Evolutionary conservation across 176 grass and related monocot species (phyloP).

Genomic region (Bromus sterilis): DNA sequence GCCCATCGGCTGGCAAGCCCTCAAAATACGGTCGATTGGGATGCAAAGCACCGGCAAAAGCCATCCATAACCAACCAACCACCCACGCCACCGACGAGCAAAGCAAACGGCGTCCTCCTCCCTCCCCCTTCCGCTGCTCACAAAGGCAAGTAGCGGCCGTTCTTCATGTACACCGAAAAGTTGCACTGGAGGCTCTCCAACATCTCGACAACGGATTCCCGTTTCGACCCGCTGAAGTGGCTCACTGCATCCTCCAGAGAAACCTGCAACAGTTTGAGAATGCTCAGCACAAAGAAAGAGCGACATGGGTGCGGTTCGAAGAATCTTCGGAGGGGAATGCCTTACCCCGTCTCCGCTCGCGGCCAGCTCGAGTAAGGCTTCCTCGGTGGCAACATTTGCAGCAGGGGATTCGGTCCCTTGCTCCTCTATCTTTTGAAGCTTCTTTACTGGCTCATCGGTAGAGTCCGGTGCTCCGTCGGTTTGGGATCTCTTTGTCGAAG

Average conservation of each 20-base stretch:
- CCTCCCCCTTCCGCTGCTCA: slow-evolving; percentile 8
- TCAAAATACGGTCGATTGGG: not conserved
- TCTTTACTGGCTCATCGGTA: slow-evolving; percentile 33
- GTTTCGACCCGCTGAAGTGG: slow-evolving; percentile 49
- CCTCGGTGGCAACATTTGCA: slow-evolving; percentile 24
- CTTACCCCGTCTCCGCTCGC: slow-evolving; percentile 49
- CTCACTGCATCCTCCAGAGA: slow-evolving; percentile 38
- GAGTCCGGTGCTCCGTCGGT: not conserved
- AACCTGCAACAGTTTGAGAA: slow-evolving; percentile 42
- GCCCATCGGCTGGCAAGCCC: not conserved
- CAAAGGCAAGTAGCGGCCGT: slow-evolving; percentile 54
- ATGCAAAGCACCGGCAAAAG: not conserved
- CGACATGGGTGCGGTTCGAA: not conserved
- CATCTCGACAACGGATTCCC: slow-evolving; percentile 41
- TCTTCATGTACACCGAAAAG: slow-evolving; percentile 70
- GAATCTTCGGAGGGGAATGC: not conserved
- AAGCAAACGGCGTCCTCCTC: not conserved
- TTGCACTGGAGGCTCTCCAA: slow-evolving; percentile 48
- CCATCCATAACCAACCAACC: not conserved
- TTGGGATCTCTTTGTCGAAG: slow-evolving; percentile 21
- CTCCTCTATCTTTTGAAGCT: slow-evolving; percentile 37
- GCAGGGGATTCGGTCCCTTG: not conserved
- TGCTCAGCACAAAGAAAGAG: not conserved
- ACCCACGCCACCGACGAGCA: not conserved
- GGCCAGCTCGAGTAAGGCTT: slow-evolving; percentile 49